Base-by-base conservation (phyloP, 2,329 filamentous ascomycete species). In the Colletotrichum costaricense region DNA sequence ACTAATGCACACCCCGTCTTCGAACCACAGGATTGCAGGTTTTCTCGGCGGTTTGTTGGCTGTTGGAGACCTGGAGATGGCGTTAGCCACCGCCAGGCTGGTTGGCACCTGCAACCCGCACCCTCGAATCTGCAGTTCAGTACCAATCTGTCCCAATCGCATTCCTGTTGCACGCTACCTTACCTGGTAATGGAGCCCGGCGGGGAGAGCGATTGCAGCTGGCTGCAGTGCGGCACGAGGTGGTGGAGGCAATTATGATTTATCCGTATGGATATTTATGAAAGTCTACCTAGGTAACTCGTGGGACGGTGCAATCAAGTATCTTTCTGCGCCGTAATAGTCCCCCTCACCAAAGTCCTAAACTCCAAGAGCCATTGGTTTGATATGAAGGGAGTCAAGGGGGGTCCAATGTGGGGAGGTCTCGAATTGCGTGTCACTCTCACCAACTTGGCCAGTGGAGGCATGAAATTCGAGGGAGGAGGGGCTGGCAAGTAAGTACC, bases 31-130 rank as follows among this genome's bases (percentile, higher is more conserved):
- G 16, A 19, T 49, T 49, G 42, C 42, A n/a, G 7, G 42, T 49
- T 49, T 49, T n/a, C 42, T n/a, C 42, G 42, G 42, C 42, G 19
- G 28, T 11, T 22, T 22, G 30, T 30, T n/a, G 60, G 38, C 14
- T 67, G 46, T 52, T 49, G 38, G 38, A 49, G 42, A 49, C 8
- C 19, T 19, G 38, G 38, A 49, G 42, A 49, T 22, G 42, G 42
- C 42, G 42, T 49, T 49, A 56, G n/a, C 22, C 60, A 42, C 16
- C 35, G 22, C 33, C 28, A 46, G 56, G 35, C 38, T 11, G 69
- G 63, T 67, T 71, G 28, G 38, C 63, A 63, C 46, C 64, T 56
- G 63, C 63, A 71, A 30, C 42, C 42, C 35, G 54, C 54, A 57
- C 35, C 58, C 19, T 22, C 26, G n/a, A 54, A 38, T 11, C 56